Conservation (phyloP, 345 rosid genomes). For the Garcia nutans region DNA sequence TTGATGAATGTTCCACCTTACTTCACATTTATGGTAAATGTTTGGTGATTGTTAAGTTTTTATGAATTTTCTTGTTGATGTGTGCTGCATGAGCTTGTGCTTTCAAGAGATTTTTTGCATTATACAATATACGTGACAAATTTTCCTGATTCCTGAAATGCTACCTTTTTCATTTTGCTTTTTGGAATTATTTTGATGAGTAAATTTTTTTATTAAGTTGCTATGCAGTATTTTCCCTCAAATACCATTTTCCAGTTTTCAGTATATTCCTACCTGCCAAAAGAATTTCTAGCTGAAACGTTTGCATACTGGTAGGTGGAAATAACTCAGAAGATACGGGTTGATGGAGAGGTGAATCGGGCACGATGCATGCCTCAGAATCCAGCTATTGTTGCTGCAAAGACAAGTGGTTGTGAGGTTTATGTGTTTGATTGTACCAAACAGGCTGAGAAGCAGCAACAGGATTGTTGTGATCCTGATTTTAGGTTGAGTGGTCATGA, state of each 20-base stretch:
- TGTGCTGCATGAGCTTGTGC: too few species aligned
- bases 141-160: too few species aligned
- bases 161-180: too few species aligned
- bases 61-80: too few species aligned
- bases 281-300: neutral
- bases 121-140: too few species aligned
- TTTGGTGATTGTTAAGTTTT: too few species aligned
- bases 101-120: too few species aligned
- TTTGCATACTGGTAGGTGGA: slow-evolving; percentile 52
- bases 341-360: slow-evolving; percentile 91
- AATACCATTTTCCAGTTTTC: neutral
- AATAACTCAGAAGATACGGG: slow-evolving; percentile 65
- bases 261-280: neutral
- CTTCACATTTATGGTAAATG: too few species aligned
- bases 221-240: neutral
- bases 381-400: slow-evolving; percentile 62
- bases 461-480: slow-evolving; percentile 67
- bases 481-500: slow-evolving; percentile 84
- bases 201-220: neutral
- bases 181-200: too few species aligned
- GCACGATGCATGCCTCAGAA: slow-evolving; percentile 93
- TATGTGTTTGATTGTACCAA: slow-evolving; percentile 70
- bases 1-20: too few species aligned
- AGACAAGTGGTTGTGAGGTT: slow-evolving; percentile 78
- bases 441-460: slow-evolving; percentile 43